phyloP scores from a whole-genome alignment of 441 rosid species.

The Aleurites moluccanus region DNA sequence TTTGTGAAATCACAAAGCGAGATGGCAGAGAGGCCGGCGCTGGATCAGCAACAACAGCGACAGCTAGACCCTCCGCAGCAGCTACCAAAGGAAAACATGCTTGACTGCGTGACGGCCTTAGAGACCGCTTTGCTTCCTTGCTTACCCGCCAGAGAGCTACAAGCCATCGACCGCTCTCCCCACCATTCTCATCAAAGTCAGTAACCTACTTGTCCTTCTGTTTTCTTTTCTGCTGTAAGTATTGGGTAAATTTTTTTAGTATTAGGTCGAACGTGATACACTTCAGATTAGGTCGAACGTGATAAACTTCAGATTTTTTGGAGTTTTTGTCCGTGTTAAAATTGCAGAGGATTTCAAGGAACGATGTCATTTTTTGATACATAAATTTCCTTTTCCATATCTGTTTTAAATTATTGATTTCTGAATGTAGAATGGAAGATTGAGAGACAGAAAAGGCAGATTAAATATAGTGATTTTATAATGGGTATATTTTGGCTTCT shows the following conservation, averaged over 20 bases:
- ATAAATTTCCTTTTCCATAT: no score
- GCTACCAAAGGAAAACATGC: slow-evolving; percentile 56
- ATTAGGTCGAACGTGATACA: no score
- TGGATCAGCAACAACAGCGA: slow-evolving; percentile 37
- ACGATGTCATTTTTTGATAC: neutral
- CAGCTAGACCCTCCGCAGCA: slow-evolving; percentile 39
- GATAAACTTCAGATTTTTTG: no score
- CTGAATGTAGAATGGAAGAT: no score
- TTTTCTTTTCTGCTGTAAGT: neutral
- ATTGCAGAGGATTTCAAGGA: no score
- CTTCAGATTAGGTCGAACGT: no score
- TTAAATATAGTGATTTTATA: neutral
- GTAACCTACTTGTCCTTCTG: no score
- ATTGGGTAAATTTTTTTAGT: no score
- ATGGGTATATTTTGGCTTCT: neutral
- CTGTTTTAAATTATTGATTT: neutral
- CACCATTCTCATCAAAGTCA: slow-evolving; percentile 93
- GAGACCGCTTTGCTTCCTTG: slow-evolving; percentile 90
- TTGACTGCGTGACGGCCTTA: slow-evolving; percentile 66
- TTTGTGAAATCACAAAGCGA: neutral
- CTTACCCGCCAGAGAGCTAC: slow-evolving; percentile 93
- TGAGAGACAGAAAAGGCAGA: no score
- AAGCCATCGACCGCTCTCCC: slow-evolving; percentile 87
- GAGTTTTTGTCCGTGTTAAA: no score
- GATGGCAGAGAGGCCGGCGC: no score